Base-by-base conservation (phyloP, 73 alveolate species). In the Paramecium bursaria region DNA sequence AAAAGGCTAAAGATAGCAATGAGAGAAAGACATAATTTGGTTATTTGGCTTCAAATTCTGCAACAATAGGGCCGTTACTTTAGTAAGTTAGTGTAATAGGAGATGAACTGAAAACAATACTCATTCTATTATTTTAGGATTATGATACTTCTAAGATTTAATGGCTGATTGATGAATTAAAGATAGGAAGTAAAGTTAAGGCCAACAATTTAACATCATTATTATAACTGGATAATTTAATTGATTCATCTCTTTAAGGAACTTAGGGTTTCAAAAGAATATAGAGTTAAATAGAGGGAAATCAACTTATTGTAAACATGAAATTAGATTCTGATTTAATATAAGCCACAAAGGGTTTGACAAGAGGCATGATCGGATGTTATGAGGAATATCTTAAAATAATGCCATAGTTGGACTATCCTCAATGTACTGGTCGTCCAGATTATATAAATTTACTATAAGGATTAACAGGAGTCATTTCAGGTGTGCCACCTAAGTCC, bases 351-450 rank as follows among this genome's bases (percentile, higher is more conserved):
- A 67, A 67, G 27, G 53, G 82, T 15, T 42, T 67, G 60, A 6
- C 6, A 1, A 31, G 82, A 39, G 82, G 82, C 7, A 19, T 21
- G 23, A 39, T 25, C 44, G 46, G 57, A 2, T 42, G 61, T 0
- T 35, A 39, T 5, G 82, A 67, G 44, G 46, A 27, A 19, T 67
- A 14, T 17, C 23, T 67, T 1, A 67, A 67, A 42, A 33, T 25
- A 17, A 3, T 67, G 13, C 82, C 82, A 1, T 57, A 67, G 15
- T 27, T 67, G 33, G 82, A 67, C 44, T 67, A 67, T 42, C 60
- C 82, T 3, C 25, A 31, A 39, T 11, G 82, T 33, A 44, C 26
- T 14, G 82, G 82, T 3, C 33, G 82, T 39, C 23, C 44, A 17
- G 82, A 67, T 3, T 67, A 67, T 14, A 25, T 67, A 25, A 35